phyloP scores from a whole-genome alignment of 2,329 filamentous ascomycete genomes.

The Venturia aucupariae region DNA sequence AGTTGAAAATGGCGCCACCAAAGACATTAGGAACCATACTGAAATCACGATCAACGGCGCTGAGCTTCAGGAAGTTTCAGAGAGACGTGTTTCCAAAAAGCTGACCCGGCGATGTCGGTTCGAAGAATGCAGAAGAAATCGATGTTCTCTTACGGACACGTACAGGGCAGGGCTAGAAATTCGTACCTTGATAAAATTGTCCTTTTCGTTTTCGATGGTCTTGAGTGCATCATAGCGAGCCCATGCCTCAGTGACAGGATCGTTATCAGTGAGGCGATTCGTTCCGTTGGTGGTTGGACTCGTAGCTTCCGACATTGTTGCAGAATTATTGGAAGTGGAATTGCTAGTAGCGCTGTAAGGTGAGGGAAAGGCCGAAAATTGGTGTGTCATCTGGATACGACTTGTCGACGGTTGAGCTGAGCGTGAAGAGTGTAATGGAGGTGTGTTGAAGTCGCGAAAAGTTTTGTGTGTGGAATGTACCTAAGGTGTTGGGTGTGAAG shows the following conservation, averaged over 20 bases:
- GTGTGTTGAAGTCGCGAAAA: not conserved
- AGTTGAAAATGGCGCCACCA: not conserved
- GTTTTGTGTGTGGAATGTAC: not conserved
- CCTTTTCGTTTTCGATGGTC: constrained; percentile 24
- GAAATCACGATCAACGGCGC: not conserved
- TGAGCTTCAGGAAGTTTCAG: not conserved
- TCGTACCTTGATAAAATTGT: constrained; percentile 25
- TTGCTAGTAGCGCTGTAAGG: not conserved
- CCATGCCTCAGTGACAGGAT: constrained; percentile 16
- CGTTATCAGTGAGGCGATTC: not conserved
- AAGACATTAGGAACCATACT: no score
- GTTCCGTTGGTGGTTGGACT: not conserved
- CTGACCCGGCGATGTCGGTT: not conserved
- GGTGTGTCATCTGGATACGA: not conserved
- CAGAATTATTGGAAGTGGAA: not conserved
- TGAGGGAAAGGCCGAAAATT: not conserved
- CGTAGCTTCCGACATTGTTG: not conserved
- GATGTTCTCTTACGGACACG: no score
- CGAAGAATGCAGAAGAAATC: not conserved
- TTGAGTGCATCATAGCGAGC: constrained; percentile 26
- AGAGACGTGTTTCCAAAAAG: not conserved
- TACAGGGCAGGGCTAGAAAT: not conserved
- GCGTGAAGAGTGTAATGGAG: not conserved
- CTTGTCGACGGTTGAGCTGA: not conserved
- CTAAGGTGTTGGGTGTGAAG: not conserved